Base-by-base conservation (phyloP, 768 basidiomycete genomes). In the Rubroboletus pulcherrimus region DNA sequence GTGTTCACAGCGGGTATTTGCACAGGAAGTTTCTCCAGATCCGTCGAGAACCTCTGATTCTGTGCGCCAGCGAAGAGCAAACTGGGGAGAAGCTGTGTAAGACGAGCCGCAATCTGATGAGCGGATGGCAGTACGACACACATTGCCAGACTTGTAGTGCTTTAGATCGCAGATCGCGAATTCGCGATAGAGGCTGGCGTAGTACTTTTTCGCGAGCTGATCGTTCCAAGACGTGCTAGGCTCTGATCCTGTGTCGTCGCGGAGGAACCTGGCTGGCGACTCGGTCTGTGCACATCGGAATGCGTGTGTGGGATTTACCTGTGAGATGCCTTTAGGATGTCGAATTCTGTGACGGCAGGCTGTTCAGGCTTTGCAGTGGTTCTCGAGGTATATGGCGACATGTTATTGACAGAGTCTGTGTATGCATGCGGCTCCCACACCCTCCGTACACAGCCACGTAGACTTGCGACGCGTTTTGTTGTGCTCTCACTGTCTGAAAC, bases 111-210 rank as follows among this genome's bases (percentile, higher is more conserved):
- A 29, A 33, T 24, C 56, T 19, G 31, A 51, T 15, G 30, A 38
- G 51, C 33, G 21, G 37, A 38, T 39, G 43, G 7, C 12, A 7
- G 14, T 24, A 44, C 8, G 51, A 68, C 86, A 59, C 58, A 95
- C 93, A 57, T 90, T 88, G 15, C 92, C 91, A 0, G 89, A 85
- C 74, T 93, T 97, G 78, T 91, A 97, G 67, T 98, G 96, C 75
- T 98, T 98, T 56, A 98, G 75, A 72, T 98, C 93, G 66, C 91
- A 93, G 21, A 94, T 77, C 0, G 91, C 92, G 63, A 87, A 98
- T 71, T 98, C 95, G 59, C 92, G 88, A 69, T 93, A 97, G 4
- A 98, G 81, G 61, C 74, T 89, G 12, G 80, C 75, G 64, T 98
- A 95, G 75, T 95, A 98, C 63, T 94, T 95, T 57, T 80, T 77